Conservation (phyloP, 371 early-diverging fungal species). For the Batrachochytrium dendrobatidis region DNA sequence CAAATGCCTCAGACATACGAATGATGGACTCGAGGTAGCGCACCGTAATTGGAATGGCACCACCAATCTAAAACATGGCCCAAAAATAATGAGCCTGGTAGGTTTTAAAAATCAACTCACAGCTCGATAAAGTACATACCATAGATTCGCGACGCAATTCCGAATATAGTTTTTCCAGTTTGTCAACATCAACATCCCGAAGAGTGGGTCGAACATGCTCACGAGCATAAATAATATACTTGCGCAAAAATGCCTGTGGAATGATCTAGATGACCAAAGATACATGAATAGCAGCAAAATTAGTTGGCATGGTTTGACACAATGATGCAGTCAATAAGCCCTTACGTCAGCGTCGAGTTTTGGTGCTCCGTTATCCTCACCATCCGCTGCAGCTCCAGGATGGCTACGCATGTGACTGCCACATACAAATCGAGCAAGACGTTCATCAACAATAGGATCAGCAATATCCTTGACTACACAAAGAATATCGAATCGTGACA, state of each 20-base stretch:
- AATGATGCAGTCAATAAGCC: background rate
- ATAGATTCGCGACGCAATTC: slow-evolving; percentile 92
- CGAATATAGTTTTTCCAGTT: slow-evolving; percentile 79
- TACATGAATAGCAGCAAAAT: background rate
- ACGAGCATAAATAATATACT: slow-evolving; percentile 97
- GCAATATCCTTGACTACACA: slow-evolving; percentile 95
- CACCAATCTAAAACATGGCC: slow-evolving; percentile 40
- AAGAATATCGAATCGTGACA: slow-evolving; percentile 99
- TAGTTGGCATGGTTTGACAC: background rate
- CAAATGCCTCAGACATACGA: slow-evolving; percentile 96
- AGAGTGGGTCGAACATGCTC: slow-evolving; percentile 82
- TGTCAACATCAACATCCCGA: slow-evolving; percentile 81
- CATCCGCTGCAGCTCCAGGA: slow-evolving; percentile 46
- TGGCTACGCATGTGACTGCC: slow-evolving; percentile 86
- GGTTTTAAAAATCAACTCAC: background rate
- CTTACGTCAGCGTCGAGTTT: slow-evolving; percentile 34
- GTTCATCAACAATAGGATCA: slow-evolving; percentile 81
- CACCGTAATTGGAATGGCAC: slow-evolving; percentile 96
- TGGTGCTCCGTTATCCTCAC: slow-evolving; percentile 25
- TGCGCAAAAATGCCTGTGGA: slow-evolving; percentile 81
- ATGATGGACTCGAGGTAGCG: slow-evolving; percentile 98
- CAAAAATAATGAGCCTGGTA: background rate
- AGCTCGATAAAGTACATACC: slow-evolving; percentile 12
- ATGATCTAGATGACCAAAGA: slow-evolving; percentile 44
- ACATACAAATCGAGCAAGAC: slow-evolving; percentile 93